Base-by-base conservation (phyloP, 371 early-diverging fungal species). In the Rhizopus arrhizus region DNA sequence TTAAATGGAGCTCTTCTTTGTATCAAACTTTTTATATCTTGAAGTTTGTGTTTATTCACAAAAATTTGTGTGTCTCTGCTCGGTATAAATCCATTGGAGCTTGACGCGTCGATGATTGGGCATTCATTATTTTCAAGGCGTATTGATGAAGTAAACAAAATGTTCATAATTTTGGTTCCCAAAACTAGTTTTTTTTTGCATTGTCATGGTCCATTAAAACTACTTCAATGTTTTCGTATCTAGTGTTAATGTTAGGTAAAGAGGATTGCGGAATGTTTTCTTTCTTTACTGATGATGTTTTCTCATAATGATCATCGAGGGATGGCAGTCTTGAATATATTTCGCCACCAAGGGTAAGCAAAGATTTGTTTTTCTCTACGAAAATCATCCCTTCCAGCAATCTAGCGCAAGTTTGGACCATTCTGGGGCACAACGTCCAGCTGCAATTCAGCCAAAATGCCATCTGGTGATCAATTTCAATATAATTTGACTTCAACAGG, bases 101-200 rank as follows among this genome's bases (percentile, higher is more conserved):
- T 60, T 16, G 61, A 68, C 34, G 63, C 57, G 56, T 59, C 65
- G 42, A 64, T 33, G 51, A 52, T 56, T 58, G 56, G 46, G 32
- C 46, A 54, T 28, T 62, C 12, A 49, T 51, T 62, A 28, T 36
- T 49, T 16, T 62, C 51, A 29, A 56, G 40, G 53, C 62, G 56
- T 55, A 43, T 56, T 42, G 56, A 56, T 42, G 51, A 62, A 42
- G 56, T 62, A 40, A 65, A 33, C 48, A 65, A 59, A 56, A 53
- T 59, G 43, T 69, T 69, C 60, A 62, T 60, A 31, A 62, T 53
- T 60, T 65, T 62, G 22, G 65, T 62, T 52, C 57, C 65, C 42
- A 69, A 51, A 38, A 48, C 65, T 38, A 69, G 52, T n/a, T n/a
- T 60, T 65, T 69, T n/a, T 56, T 36, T 22, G 33, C 36, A 41